These are phyloP conservation scores for Piper betle DNA, from an alignment of 164 flowering plant genomes.

Conservation along the genomic window DNA sequence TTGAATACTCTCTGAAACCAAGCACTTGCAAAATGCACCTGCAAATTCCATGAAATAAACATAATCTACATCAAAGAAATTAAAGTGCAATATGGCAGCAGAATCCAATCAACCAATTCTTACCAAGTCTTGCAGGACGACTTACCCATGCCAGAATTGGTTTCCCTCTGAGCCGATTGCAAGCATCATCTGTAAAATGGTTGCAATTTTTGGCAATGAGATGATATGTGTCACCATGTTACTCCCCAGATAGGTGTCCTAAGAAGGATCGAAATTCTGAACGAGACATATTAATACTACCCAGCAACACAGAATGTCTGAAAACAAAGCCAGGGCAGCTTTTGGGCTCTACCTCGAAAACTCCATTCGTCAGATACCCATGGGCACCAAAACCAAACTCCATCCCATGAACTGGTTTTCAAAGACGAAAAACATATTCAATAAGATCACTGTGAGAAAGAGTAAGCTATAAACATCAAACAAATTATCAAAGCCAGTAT, in stretches of 20 bases:
- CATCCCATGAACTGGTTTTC: slow-evolving; percentile 61
- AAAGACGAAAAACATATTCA: background rate
- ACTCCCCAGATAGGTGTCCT: slow-evolving; percentile 55
- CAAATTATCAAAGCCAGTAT: too few species aligned
- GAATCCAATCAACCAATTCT: slow-evolving; percentile 1
- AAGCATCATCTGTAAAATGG: slow-evolving; percentile 84
- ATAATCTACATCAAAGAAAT: background rate
- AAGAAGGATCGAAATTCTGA: slow-evolving; percentile 65
- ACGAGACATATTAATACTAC: slow-evolving; percentile 57
- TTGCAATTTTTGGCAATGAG: slow-evolving; percentile 94
- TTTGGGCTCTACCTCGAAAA: slow-evolving; percentile 94
- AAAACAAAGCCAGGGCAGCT: slow-evolving; percentile 87
- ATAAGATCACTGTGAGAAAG: too few species aligned
- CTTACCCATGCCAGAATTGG: slow-evolving; percentile 94
- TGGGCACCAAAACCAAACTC: slow-evolving; percentile 96
- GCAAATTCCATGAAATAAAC: slow-evolving; percentile 27
- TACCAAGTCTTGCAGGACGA: slow-evolving; percentile 82
- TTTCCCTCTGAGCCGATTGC: slow-evolving; percentile 62
- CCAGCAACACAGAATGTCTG: slow-evolving; percentile 70
- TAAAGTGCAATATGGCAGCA: background rate
- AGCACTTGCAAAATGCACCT: slow-evolving; percentile 90
- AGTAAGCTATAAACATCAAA: too few species aligned
- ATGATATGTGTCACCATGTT: slow-evolving; percentile 86
- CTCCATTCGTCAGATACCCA: slow-evolving; percentile 77
- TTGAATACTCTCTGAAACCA: slow-evolving; percentile 78